Percentiles rank a stretch among this genome's conserved stretches.
These are phyloP conservation scores for Colletotrichum godetiae DNA, from an alignment of 2,329 filamentous ascomycete species.

Conservation along the genomic window DNA sequence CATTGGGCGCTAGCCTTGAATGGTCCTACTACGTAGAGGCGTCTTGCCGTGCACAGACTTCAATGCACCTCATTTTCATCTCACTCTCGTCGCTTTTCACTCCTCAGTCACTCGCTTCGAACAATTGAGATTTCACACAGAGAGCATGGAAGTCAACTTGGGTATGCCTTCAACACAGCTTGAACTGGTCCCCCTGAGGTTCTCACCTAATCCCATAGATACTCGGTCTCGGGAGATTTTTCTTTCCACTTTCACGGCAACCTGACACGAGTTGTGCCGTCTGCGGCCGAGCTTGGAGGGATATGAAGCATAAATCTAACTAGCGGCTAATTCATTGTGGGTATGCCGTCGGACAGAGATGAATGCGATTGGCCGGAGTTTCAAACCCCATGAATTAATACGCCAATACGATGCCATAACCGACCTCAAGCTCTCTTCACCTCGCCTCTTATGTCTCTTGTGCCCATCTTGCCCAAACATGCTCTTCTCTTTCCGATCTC, in stretches of 20 bases:
- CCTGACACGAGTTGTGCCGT: neutral
- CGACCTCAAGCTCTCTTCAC: neutral
- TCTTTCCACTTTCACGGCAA: neutral
- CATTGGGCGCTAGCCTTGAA: rapidly evolving
- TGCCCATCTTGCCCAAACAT: neutral
- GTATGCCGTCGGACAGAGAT: neutral
- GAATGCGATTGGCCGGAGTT: neutral
- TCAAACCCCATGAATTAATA: neutral
- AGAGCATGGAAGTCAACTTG: neutral
- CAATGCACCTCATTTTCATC: neutral
- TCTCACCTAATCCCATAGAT: no score
- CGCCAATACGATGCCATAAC: neutral
- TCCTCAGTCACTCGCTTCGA: neutral
- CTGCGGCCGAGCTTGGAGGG: neutral
- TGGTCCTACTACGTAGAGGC: no score
- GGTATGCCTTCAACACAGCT: no score
- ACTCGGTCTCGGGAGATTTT: neutral
- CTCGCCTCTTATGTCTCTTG: neutral
- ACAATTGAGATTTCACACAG: neutral
- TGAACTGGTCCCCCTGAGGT: no score
- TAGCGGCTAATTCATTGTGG: neutral
- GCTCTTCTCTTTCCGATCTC: neutral
- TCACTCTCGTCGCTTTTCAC: neutral
- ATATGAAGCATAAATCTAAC: neutral
- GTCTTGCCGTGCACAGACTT: neutral